Base-by-base conservation (phyloP, 169 alveolate species). In the Babesia caballi region DNA sequence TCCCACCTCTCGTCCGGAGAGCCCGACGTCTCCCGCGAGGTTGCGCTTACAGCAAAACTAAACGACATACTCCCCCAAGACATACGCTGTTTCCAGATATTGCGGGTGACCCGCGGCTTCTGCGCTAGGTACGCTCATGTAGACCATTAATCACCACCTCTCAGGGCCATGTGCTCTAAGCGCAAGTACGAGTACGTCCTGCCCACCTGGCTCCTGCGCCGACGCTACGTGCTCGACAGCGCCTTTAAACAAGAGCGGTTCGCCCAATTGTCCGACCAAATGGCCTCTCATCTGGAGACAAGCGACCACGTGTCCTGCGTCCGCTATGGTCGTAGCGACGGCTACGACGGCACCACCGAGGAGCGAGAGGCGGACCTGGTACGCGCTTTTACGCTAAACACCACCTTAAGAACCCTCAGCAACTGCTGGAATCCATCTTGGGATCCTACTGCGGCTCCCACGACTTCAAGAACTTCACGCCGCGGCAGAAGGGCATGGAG, bases 61-160 rank as follows among this genome's bases (percentile, higher is more conserved):
- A 88, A 88, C 61, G 52, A 35, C 21, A 46, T 70, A 19, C 65
- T 88, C 30, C 93, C 93, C 4, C 60, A 47, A 38, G 92, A 85
- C 59, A 91, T 91, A 7, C 49, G 57, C 21, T 84, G 93, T 21
- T 91, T 84, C 60, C 83, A 77, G 35, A 73, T 90, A 23, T 57
- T 76, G 54, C 71, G 93, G 19, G 95, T 91, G 36, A 90, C 95
- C n/a, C 88, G 85, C 57, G 91, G 94, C 30, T 91, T 91, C 53
- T 93, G 88, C 60, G 95, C 95, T 4, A 69, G 92, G 83, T 83
- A 82, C 17, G 66, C 30, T 17, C 17, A 3, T 7, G 0, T 5
- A 2, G 3, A 4, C 4, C 0, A 15, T 7, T 8, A 9, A 5
- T 3, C 25, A 12, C 0, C 4, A 25, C 6, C 17, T 35, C 6